Base-by-base conservation (phyloP, 2,329 filamentous ascomycete genomes). In the Microascus cirrosus region DNA sequence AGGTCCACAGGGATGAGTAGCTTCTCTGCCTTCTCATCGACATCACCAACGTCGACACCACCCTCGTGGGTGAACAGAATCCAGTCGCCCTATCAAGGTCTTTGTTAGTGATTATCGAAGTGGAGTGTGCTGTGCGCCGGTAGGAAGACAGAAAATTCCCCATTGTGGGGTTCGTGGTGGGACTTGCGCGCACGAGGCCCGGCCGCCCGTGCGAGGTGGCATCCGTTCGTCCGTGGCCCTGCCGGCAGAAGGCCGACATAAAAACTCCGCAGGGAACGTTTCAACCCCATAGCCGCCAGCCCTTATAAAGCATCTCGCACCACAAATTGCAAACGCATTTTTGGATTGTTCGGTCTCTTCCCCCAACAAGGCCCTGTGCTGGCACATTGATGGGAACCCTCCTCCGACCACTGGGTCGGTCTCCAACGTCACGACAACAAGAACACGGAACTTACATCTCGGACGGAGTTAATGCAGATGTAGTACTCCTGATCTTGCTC, bases 11-110 rank as follows among this genome's bases (percentile, higher is more conserved):
- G 93, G 68, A 99, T 91, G 71, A 99, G 80, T 63, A 99, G 84
- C 87, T 97, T 99, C 84, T 97, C 90, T 63, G 94, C 94, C 83
- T 99, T 99, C 64, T 86, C 91, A 70, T 99, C 94, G 65, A 99
- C 94, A 85, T 99, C 94, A 73, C 94, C 94, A 68, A 99, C 94
- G 76, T 99, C 94, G 65, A 99, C 92, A 88, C 94, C 94, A 81
- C 94, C 94, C 78, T 99, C 94, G 78, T 99, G 91, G 69, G 93
- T 96, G 82, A 99, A 99, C 70, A 99, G 90, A 72, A 99, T 96
- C 91, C 92, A 97, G 77, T 99, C 94, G 71, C 94, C 94, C 94
- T 97, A 72, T 53, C 64, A 70, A 68, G 65, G 28, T 24, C 50
- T 8, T 42, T 50, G 68, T 70, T 72, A 73, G 74, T 56, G 12